These are phyloP conservation scores for Beauveria brongniartii DNA, from an alignment of 2,329 filamentous ascomycete genomes.

Conservation along the genomic window DNA sequence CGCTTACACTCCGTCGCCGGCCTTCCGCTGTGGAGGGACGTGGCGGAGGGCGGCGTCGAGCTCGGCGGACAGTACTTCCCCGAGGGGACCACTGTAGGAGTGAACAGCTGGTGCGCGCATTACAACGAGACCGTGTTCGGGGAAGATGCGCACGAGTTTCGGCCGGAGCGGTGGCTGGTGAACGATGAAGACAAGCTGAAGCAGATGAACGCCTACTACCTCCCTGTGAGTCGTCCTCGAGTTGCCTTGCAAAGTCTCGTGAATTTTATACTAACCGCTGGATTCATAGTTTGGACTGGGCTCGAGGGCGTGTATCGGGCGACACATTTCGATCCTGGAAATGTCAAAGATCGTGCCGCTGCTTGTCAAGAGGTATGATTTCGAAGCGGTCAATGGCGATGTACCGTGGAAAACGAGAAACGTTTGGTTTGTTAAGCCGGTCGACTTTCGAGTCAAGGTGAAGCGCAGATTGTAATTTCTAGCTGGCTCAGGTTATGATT, in stretches of 20 bases:
- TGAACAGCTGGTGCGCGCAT: constrained; percentile 30
- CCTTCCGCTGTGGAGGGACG: constrained; percentile 40
- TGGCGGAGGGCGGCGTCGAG: constrained; percentile 34
- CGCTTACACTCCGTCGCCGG: constrained; percentile 41
- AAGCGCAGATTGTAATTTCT: neutral
- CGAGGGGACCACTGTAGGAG: constrained; percentile 24
- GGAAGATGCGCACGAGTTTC: constrained; percentile 26
- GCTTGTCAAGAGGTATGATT: constrained; percentile 26
- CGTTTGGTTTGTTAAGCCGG: constrained; percentile 36
- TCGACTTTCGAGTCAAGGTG: constrained; percentile 27
- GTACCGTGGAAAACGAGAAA: constrained; percentile 27
- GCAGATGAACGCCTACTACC: constrained; percentile 22
- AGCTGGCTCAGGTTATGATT: neutral
- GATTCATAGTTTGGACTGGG: constrained; percentile 30
- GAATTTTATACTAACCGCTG: neutral
- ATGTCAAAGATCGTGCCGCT: constrained; percentile 34
- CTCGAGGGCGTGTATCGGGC: constrained; percentile 34
- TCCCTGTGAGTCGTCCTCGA: constrained; percentile 18
- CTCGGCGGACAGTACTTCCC: constrained; percentile 28
- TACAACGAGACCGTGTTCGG: constrained; percentile 24
- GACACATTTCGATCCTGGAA: constrained; percentile 35
- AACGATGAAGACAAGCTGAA: constrained; percentile 18
- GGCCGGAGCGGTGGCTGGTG: constrained; percentile 34
- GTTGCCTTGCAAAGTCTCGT: neutral
- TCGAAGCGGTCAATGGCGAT: constrained; percentile 18